phyloP scores from a whole-genome alignment of 2,329 filamentous ascomycete species.

The Colletotrichum aenigma region DNA sequence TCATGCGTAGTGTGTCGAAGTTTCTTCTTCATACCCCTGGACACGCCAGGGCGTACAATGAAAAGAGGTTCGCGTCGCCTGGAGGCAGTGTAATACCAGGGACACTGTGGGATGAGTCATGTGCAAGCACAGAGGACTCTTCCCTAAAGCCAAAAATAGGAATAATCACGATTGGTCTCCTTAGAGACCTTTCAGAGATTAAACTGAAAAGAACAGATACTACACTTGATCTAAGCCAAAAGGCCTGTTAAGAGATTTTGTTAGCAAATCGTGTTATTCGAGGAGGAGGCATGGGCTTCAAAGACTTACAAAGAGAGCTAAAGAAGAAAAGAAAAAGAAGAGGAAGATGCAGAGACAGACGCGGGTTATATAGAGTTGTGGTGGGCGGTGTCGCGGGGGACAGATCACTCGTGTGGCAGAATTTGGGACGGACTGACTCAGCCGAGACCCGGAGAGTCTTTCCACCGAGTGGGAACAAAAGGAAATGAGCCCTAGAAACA shows the following conservation, averaged over 20 bases:
- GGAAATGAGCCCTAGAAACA: not conserved
- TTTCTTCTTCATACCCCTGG: constrained; percentile 58
- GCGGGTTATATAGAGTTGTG: too few species aligned
- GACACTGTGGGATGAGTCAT: constrained; percentile 71
- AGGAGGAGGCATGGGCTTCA: too few species aligned
- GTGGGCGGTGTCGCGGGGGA: too few species aligned
- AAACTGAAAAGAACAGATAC: constrained; percentile 98
- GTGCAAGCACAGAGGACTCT: constrained; percentile 74
- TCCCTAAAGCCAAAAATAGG: constrained; percentile 72
- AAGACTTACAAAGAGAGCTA: constrained; percentile 46
- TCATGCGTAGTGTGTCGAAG: too few species aligned
- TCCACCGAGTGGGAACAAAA: not conserved
- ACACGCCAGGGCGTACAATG: constrained; percentile 60
- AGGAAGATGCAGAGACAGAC: constrained; percentile 15
- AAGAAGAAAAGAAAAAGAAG: constrained; percentile 55
- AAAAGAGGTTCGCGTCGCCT: constrained; percentile 70
- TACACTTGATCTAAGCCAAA: constrained; percentile 91
- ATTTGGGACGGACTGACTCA: too few species aligned
- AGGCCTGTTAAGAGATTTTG: too few species aligned
- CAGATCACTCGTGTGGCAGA: too few species aligned
- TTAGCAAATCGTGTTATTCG: too few species aligned
- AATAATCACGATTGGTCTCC: constrained; percentile 79
- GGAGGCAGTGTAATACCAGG: constrained; percentile 77
- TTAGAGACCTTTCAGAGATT: constrained; percentile 87
- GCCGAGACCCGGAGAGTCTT: too few species aligned